These are phyloP conservation scores for Fonsecaea multimorphosa DNA, from an alignment of 2,329 filamentous ascomycete genomes.

Conservation along the genomic window DNA sequence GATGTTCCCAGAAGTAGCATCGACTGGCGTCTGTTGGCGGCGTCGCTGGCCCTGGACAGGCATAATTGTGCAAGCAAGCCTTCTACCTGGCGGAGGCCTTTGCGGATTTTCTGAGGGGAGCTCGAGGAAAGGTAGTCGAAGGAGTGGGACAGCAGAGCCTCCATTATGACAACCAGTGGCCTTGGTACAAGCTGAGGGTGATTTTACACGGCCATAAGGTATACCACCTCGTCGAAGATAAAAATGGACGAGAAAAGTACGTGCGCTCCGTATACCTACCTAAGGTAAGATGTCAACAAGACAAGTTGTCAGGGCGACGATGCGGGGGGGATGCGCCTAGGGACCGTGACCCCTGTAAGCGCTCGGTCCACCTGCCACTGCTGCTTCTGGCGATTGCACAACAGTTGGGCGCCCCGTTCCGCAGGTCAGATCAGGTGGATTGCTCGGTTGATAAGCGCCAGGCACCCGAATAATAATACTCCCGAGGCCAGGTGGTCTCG, in stretches of 20 bases:
- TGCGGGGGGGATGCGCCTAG: slow-evolving; percentile 13
- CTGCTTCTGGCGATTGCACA: background rate
- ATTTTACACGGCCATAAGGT: background rate
- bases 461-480: slow-evolving; percentile 13
- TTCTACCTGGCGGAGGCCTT: slow-evolving; percentile 92
- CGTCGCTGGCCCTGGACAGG: slow-evolving; percentile 62
- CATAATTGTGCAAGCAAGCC: slow-evolving; percentile 94
- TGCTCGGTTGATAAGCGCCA: slow-evolving; percentile 7
- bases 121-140: slow-evolving; percentile 97
- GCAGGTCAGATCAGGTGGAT: background rate
- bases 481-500: too few relatives aligned
- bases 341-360: background rate
- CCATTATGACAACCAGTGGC: slow-evolving; percentile 65
- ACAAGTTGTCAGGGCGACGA: slow-evolving; percentile 16
- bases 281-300: too few relatives aligned
- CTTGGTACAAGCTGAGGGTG: background rate
- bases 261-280: background rate
- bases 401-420: background rate
- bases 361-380: background rate
- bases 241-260: slow-evolving; percentile 1
- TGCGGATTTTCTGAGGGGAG: slow-evolving; percentile 86
- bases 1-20: slow-evolving; percentile 48
- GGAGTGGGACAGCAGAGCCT: slow-evolving; percentile 85
- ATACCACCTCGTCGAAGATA: background rate
- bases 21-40: slow-evolving; percentile 52